Evolutionary conservation across 352 stramenopile species (phyloP), one percentile per base, ranked within the genome.

Genomic region (Phytophthora sp.): DNA sequence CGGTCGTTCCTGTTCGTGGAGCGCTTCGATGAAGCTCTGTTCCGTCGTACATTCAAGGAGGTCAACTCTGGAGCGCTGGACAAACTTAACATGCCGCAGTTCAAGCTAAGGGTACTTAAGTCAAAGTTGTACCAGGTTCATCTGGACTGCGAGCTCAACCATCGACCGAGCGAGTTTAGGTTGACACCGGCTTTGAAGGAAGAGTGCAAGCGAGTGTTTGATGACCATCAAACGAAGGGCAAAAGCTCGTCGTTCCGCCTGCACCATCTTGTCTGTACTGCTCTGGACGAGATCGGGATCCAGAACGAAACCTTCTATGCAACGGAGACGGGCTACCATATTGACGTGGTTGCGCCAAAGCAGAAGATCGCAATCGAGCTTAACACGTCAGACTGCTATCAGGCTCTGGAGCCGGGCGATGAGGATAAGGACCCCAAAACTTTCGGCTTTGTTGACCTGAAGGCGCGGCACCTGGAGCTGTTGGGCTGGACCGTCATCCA

Each of bases 401-500:
- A 84, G 51, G 71, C 75, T 16, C 51, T 73, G 8, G 67, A 82
- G 18, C 55, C 59, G 13, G 69, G 59, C 5, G 29, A 79, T n/a
- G 71, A 80, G 35, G 53, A 75, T 11, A 58, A 75, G 11, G 65
- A 79, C 18, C 73, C 80, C 16, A 84, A 77, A 35, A 73, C 73
- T 6, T 79, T 90, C 6, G 77, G 58, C 15, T 87, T 82, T 20
- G 71, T 86, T 15, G 82, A 91, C 36, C 60, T 91, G 35, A 91
- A 93, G 57, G 71, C 82, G 27, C 79, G 77, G 1, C 84, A 93
- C 51, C 38, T 93, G 11, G 72, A 89, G 53, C 65, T 76, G 36
- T 63, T 87, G 16, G 84, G 84, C 13, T 93, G 82, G 82, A 84
- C 84, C 24, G 73, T 91, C 36, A 88, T 93, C 50, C 74, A 91